Evolutionary conservation across 2,329 filamentous ascomycete genomes (phyloP).

Genomic region (Apiospora pterosperma): DNA sequence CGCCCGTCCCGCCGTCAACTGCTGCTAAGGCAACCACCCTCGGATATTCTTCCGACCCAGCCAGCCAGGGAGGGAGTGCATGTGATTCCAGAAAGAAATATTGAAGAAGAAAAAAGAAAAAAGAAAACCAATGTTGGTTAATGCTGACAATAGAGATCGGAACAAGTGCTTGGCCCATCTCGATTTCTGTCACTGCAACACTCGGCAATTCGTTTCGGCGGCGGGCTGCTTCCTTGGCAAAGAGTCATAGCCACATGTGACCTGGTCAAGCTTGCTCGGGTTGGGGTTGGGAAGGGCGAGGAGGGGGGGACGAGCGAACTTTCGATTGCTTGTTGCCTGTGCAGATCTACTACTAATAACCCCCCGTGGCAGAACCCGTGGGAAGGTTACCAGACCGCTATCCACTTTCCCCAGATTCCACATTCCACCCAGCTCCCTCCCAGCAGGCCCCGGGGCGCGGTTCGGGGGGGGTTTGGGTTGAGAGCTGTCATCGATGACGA

Average conservation of each 20-base stretch:
- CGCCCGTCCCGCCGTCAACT: background rate
- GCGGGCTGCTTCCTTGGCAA: background rate
- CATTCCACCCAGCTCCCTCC: too few relatives aligned
- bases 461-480: background rate
- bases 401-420: background rate
- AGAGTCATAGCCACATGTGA: background rate
- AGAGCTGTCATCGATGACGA: conserved; percentile 2
- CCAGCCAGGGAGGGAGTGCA: too few relatives aligned
- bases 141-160: background rate
- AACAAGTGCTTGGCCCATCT: background rate
- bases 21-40: background rate
- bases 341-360: background rate
- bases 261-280: background rate
- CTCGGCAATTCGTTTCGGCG: background rate
- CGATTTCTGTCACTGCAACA: background rate
- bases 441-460: background rate
- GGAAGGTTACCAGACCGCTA: background rate
- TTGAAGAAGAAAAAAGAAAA: too few relatives aligned
- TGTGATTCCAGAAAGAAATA: too few relatives aligned
- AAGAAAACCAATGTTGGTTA: background rate
- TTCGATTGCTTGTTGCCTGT: background rate
- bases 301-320: background rate
- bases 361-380: too few relatives aligned
- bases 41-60: background rate
- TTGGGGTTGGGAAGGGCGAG: background rate